Evolutionary conservation across 345 rosid genomes (phyloP).

Genomic region (Isatis tinctoria): DNA sequence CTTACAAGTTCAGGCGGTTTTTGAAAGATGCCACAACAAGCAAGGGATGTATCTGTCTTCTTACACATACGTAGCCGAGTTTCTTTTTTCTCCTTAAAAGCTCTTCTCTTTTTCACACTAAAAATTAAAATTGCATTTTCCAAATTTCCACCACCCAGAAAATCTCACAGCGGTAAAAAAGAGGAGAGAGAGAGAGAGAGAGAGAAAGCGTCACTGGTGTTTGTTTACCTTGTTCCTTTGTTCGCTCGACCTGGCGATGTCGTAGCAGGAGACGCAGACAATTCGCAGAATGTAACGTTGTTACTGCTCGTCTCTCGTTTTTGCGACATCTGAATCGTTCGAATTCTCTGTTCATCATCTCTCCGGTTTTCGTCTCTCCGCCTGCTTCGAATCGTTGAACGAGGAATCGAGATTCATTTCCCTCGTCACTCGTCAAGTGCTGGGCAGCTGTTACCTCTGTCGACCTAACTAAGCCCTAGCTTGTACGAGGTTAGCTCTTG

Average conservation of each 20-base stretch:
- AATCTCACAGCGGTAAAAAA: slow-evolving; percentile 21
- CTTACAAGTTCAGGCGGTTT: neutral
- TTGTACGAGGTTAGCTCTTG: slow-evolving; percentile 22
- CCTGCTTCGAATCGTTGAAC: slow-evolving; percentile 10
- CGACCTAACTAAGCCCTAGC: slow-evolving; percentile 23
- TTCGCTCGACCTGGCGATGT: slow-evolving; percentile 25
- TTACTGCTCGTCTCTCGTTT: neutral
- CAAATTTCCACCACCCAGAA: neutral
- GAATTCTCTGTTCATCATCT: neutral
- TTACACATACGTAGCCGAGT: slow-evolving; percentile 1
- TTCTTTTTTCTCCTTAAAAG: neutral
- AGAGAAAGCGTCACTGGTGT: slow-evolving; percentile 4
- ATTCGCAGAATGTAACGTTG: slow-evolving; percentile 26
- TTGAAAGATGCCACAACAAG: neutral
- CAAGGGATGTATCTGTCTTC: slow-evolving; percentile 22
- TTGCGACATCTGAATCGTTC: neutral
- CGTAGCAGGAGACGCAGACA: slow-evolving; percentile 16
- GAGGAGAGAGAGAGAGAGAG: neutral
- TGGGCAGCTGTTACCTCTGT: neutral
- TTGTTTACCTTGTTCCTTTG: neutral
- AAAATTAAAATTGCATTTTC: neutral
- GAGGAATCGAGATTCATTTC: neutral
- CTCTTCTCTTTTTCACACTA: neutral
- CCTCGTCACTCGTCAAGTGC: slow-evolving; percentile 8
- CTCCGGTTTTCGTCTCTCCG: neutral